Conservation (phyloP, 495 filamentous ascomycete species). For the Podospora pseudopauciseta region DNA sequence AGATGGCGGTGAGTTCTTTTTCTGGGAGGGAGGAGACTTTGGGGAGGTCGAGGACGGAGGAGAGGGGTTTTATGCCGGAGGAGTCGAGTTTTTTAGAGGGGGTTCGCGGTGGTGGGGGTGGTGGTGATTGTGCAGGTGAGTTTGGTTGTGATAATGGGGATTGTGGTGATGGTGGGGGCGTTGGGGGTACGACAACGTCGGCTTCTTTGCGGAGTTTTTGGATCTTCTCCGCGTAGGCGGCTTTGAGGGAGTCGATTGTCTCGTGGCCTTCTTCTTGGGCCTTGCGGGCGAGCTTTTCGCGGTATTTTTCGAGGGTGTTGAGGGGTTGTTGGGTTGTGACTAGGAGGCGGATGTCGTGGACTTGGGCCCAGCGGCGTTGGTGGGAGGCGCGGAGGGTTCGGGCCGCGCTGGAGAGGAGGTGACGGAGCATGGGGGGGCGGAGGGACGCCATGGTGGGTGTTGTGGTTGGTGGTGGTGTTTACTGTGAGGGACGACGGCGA, state of each 20-base stretch:
- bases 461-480: not conserved
- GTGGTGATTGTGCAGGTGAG: constrained; percentile 31
- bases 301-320: constrained; percentile 76
- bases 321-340: constrained; percentile 54
- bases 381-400: constrained; percentile 27
- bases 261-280: constrained; percentile 73
- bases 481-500: not conserved
- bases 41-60: constrained; percentile 74
- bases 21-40: constrained; percentile 68
- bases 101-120: constrained; percentile 25
- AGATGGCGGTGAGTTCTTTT: constrained; percentile 83
- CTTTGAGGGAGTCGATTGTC: constrained; percentile 71
- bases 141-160: constrained; percentile 15
- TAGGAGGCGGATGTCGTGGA: constrained; percentile 88
- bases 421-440: constrained; percentile 36
- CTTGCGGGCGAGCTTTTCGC: constrained; percentile 78
- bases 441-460: constrained; percentile 28
- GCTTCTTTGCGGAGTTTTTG: constrained; percentile 54
- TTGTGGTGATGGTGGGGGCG: constrained; percentile 12
- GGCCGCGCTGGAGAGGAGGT: constrained; percentile 30
- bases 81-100: constrained; percentile 4
- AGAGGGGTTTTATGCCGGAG: constrained; percentile 66
- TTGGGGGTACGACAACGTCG: constrained; percentile 31
- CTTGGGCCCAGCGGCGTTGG: constrained; percentile 86
- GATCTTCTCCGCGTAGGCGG: constrained; percentile 81